These are phyloP conservation scores for Hymenochaete sp. DNA, from an alignment of 1,284 basidiomycete genomes.

Conservation along the genomic window DNA sequence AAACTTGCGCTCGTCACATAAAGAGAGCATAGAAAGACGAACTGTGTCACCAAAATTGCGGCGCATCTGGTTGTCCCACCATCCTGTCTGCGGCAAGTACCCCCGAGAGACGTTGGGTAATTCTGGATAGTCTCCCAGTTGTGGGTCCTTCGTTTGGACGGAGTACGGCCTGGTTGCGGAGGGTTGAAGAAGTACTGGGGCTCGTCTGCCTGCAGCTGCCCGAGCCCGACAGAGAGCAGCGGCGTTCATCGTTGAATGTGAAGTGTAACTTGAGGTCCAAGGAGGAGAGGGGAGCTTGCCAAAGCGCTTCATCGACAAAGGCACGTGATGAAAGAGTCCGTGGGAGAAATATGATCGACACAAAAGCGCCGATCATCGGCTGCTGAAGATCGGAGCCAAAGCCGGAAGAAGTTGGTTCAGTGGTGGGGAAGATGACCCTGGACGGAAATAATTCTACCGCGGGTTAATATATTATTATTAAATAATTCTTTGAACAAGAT, in stretches of 20 bases:
- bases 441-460: too few relatives aligned
- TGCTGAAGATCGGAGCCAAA: too few relatives aligned
- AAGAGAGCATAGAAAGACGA: conserved; percentile 25
- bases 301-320: too few relatives aligned
- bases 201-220: conserved; percentile 11
- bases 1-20: not conserved
- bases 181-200: conserved; percentile 15
- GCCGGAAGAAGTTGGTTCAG: too few relatives aligned
- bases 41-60: conserved; percentile 83
- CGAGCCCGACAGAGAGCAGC: conserved; percentile 11
- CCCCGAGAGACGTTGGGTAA: conserved; percentile 67
- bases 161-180: conserved; percentile 26
- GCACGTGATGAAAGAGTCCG: too few relatives aligned
- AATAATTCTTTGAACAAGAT: too few relatives aligned
- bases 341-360: too few relatives aligned
- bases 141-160: conserved; percentile 40
- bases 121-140: conserved; percentile 68
- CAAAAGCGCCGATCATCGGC: too few relatives aligned
- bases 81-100: conserved; percentile 59
- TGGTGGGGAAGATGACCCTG: too few relatives aligned
- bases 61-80: conserved; percentile 77
- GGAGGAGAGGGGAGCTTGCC: not conserved
- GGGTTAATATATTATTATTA: too few relatives aligned
- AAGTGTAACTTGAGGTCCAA: too few relatives aligned
- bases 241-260: conserved; percentile 12